A percentile compares a stretch with the other conserved stretches of the same genome.
Evolutionary conservation across 208 protist species (phyloP).

Genomic region (Trypanosoma boissoni): DNA sequence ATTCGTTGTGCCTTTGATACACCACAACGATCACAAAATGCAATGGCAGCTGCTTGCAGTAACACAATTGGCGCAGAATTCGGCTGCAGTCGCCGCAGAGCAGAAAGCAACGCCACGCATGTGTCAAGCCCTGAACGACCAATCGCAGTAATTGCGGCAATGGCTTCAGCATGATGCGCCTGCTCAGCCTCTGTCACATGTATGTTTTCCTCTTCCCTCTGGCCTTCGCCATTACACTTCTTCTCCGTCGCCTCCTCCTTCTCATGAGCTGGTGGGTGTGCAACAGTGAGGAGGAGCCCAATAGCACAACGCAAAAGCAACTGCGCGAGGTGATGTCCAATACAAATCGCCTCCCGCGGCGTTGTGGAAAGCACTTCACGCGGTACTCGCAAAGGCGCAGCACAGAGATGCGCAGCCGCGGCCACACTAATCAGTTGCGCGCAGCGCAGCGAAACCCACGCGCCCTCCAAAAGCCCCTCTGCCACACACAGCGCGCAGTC

Average conservation of each 20-base stretch:
- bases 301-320: slow-evolving; percentile 13
- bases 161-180: slow-evolving; percentile 8
- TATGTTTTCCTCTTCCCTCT: neutral
- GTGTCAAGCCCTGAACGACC: slow-evolving; percentile 13
- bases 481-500: slow-evolving; percentile 46
- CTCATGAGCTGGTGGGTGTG: neutral
- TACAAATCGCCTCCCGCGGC: slow-evolving; percentile 19
- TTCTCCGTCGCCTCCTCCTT: neutral
- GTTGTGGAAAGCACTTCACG: slow-evolving; percentile 15
- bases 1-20: slow-evolving; percentile 23
- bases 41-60: slow-evolving; percentile 19
- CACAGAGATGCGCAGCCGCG: slow-evolving; percentile 22
- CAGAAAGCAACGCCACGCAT: slow-evolving; percentile 20
- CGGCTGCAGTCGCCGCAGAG: slow-evolving; percentile 12
- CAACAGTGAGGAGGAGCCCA: slow-evolving; percentile 16
- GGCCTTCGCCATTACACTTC: neutral
- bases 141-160: neutral
- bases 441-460: slow-evolving; percentile 38
- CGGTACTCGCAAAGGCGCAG: slow-evolving; percentile 20
- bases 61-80: slow-evolving; percentile 15
- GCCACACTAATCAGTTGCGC: slow-evolving; percentile 47
- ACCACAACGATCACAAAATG: slow-evolving; percentile 24
- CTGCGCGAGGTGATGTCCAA: slow-evolving; percentile 34
- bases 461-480: slow-evolving; percentile 36
- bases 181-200: slow-evolving; percentile 2